Evolutionary conservation across 257 asterid species (phyloP).

Genomic region (Petrea volubilis): DNA sequence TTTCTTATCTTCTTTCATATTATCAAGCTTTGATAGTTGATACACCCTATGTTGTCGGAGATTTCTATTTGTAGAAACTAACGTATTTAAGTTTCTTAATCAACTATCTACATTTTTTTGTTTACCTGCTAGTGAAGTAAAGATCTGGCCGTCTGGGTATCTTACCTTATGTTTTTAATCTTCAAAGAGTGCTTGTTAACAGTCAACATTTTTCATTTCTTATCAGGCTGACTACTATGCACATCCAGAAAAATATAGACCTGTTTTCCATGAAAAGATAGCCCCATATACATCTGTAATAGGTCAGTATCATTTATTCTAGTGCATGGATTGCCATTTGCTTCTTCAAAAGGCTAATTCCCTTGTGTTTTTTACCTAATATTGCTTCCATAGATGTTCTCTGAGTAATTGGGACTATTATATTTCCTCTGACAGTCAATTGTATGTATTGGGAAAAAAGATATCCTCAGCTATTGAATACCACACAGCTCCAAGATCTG

Average conservation of each 20-base stretch:
- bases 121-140: neutral
- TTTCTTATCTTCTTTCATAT: neutral
- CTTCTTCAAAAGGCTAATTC: neutral
- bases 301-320: slow-evolving; percentile 53
- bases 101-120: neutral
- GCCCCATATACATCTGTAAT: slow-evolving; percentile 87
- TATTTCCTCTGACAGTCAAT: slow-evolving; percentile 58
- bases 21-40: neutral
- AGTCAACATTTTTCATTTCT: slow-evolving; percentile 13
- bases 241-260: slow-evolving; percentile 82
- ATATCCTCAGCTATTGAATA: slow-evolving; percentile 78
- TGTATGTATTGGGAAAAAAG: slow-evolving; percentile 98
- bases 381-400: neutral
- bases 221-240: slow-evolving; percentile 88
- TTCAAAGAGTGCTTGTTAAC: slow-evolving; percentile 18
- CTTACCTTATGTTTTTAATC: neutral
- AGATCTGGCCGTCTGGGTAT: neutral
- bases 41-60: neutral
- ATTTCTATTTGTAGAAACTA: neutral
- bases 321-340: neutral
- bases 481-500: slow-evolving; percentile 70
- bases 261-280: slow-evolving; percentile 79
- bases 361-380: neutral
- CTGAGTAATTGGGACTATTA: slow-evolving; percentile 9
- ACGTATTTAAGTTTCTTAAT: neutral